Conservation (phyloP, 1,284 basidiomycete genomes). For the Chalciporus sp. region DNA sequence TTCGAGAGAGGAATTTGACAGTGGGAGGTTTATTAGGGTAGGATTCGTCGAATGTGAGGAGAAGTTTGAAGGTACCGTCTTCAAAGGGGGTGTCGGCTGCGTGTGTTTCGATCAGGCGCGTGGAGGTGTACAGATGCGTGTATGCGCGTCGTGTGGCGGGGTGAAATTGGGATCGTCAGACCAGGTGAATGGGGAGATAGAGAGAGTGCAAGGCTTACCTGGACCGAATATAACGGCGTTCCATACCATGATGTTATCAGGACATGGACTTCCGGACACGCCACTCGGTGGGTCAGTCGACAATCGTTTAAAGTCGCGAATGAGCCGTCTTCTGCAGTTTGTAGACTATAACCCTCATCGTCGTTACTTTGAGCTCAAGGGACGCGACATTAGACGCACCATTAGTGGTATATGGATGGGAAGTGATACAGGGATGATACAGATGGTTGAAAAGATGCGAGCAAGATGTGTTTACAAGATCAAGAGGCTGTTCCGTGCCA, state of each 20-base stretch:
- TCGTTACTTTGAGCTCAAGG: not conserved
- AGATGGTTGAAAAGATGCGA: not conserved
- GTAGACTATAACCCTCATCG: slow-evolving; percentile 63
- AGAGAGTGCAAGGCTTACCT: slow-evolving; percentile 46
- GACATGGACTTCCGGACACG: slow-evolving; percentile 94
- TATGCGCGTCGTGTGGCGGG: not conserved
- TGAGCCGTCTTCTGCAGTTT: slow-evolving; percentile 86
- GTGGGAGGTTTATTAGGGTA: slow-evolving; percentile 98
- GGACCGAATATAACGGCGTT: slow-evolving; percentile 99
- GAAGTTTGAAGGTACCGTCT: slow-evolving; percentile 96
- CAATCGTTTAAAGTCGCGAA: slow-evolving; percentile 95
- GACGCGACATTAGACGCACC: slow-evolving; percentile 14
- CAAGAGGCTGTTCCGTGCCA: slow-evolving; percentile 11
- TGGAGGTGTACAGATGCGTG: too few species aligned
- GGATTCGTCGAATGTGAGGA: slow-evolving; percentile 94
- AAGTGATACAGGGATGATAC: not conserved
- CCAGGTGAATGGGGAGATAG: slow-evolving; percentile 13
- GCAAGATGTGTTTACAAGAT: slow-evolving; percentile 12
- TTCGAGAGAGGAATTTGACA: slow-evolving; percentile 95
- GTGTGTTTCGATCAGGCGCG: not conserved
- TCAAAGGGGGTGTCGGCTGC: slow-evolving; percentile 97
- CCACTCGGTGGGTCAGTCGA: slow-evolving; percentile 94
- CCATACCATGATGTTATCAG: slow-evolving; percentile 99
- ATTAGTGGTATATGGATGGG: slow-evolving; percentile 13
- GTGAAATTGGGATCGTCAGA: slow-evolving; percentile 1